A percentile compares a stretch with the other conserved stretches of the same genome.
Conservation (phyloP, 23 red algal species). For the Pyropia yezoensis region DNA sequence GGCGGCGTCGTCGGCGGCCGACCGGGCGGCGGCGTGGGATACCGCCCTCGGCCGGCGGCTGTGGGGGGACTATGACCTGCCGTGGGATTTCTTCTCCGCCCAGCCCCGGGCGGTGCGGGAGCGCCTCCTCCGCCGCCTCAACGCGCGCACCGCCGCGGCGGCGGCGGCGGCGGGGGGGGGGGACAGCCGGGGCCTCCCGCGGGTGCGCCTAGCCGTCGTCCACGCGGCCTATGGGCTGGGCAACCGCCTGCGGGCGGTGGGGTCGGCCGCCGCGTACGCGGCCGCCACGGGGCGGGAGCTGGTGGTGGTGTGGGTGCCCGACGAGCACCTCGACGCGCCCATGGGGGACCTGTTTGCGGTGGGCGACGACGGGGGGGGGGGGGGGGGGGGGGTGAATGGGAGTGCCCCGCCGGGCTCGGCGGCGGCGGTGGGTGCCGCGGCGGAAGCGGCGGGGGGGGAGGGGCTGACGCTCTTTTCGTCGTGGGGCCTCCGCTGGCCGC, state of each 20-base stretch:
- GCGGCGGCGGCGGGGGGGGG: not conserved
- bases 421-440: not conserved
- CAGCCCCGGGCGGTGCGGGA: constrained; percentile 3
- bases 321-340: constrained; percentile 35
- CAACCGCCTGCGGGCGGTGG: constrained; percentile 67
- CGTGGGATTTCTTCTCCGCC: constrained; percentile 10
- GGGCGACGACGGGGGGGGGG: not conserved
- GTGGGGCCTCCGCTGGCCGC: constrained; percentile 21
- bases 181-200: not conserved
- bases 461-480: constrained; percentile 26
- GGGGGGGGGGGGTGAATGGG: too few species aligned
- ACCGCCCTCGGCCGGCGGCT: too few species aligned
- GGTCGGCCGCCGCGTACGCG: constrained; percentile 48
- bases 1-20: too few species aligned
- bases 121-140: constrained; percentile 11
- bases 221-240: constrained; percentile 79
- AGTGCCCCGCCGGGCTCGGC: constrained; percentile 14
- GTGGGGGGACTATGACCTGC: too few species aligned
- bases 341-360: constrained; percentile 36
- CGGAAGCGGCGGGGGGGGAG: not conserved
- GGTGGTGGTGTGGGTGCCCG: constrained; percentile 56
- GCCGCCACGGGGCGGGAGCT: constrained; percentile 21
- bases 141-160: not conserved
- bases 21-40: too few species aligned
- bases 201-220: constrained; percentile 35